A percentile compares a stretch with the other conserved stretches of the same genome.
Conservation (phyloP, 345 rosid genomes). For the Linum usitatissimum region DNA sequence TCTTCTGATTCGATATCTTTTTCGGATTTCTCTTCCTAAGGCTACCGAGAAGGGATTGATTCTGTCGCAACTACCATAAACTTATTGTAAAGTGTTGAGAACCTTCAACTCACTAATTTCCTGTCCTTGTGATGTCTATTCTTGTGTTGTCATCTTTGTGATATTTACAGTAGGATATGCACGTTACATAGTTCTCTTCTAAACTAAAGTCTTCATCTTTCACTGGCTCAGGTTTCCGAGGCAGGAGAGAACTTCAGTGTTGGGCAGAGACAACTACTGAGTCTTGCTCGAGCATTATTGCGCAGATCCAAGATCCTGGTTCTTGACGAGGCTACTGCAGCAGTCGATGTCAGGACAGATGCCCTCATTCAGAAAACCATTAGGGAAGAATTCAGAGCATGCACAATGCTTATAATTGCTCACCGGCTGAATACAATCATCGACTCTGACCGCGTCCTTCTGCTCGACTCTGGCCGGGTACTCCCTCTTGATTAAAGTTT, state of each 20-base stretch:
- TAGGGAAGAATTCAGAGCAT: conserved; percentile 87
- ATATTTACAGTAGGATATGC: too few species aligned
- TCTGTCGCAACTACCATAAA: not conserved
- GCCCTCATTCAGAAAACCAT: conserved; percentile 97
- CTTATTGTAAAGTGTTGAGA: not conserved
- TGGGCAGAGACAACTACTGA: conserved; percentile 89
- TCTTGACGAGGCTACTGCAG: conserved; percentile 99
- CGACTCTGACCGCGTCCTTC: conserved; percentile 80
- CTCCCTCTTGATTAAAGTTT: conserved; percentile 4
- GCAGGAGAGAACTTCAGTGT: conserved; percentile 98
- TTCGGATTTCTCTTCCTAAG: too few species aligned
- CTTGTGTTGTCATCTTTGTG: not conserved
- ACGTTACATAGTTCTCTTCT: not conserved
- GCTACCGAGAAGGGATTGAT: too few species aligned
- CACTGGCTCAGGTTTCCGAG: conserved; percentile 58
- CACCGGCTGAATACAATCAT: conserved; percentile 95
- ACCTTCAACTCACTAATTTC: not conserved
- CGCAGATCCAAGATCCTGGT: conserved; percentile 96
- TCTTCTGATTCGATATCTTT: too few species aligned
- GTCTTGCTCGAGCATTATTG: conserved; percentile 94
- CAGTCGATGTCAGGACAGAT: conserved; percentile 98
- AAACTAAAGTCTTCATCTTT: not conserved
- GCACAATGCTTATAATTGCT: conserved; percentile 96
- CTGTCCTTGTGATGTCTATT: not conserved
- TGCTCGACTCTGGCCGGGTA: conserved; percentile 93